A percentile compares a stretch with the other conserved stretches of the same genome.
Evolutionary conservation across 441 rosid genomes (phyloP).

Genomic region (Jatropha podagrica): DNA sequence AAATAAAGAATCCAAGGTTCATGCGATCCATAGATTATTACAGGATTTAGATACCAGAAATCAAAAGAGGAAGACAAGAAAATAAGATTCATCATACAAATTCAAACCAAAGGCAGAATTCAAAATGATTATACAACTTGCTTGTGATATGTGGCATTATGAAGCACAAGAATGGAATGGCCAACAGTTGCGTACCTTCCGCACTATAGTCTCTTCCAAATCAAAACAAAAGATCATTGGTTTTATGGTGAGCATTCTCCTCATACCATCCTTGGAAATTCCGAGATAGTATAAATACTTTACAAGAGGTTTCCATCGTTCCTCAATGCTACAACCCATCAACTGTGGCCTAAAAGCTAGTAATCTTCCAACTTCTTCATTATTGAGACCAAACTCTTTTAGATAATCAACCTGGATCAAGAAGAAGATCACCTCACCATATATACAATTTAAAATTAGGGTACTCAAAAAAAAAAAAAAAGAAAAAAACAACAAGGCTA

Average conservation of each 20-base stretch:
- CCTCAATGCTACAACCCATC: slow-evolving; percentile 82
- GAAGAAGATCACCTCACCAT: slow-evolving; percentile 10
- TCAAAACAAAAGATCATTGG: slow-evolving; percentile 82
- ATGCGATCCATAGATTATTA: not conserved
- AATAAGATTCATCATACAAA: not conserved
- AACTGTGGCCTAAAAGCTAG: slow-evolving; percentile 84
- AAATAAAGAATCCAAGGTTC: not conserved
- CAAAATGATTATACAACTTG: not conserved
- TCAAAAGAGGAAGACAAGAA: not conserved
- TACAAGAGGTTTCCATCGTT: slow-evolving; percentile 84
- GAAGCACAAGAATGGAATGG: not conserved
- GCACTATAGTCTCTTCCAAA: slow-evolving; percentile 64
- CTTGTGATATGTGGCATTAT: not conserved
- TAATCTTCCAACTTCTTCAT: slow-evolving; percentile 70
- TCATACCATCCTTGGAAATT: slow-evolving; percentile 80
- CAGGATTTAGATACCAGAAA: not conserved
- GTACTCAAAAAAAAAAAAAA: not conserved
- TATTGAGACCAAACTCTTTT: slow-evolving; percentile 82
- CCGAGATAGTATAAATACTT: slow-evolving; percentile 87
- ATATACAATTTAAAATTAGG: not conserved
- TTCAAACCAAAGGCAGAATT: not conserved
- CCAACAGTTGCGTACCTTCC: slow-evolving; percentile 49
- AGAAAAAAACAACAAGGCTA: not conserved
- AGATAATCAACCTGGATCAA: slow-evolving; percentile 62
- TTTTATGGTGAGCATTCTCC: slow-evolving; percentile 75